Evolutionary conservation across 2,329 filamentous ascomycete genomes (phyloP).

Genomic region (Phialophora chinensis): DNA sequence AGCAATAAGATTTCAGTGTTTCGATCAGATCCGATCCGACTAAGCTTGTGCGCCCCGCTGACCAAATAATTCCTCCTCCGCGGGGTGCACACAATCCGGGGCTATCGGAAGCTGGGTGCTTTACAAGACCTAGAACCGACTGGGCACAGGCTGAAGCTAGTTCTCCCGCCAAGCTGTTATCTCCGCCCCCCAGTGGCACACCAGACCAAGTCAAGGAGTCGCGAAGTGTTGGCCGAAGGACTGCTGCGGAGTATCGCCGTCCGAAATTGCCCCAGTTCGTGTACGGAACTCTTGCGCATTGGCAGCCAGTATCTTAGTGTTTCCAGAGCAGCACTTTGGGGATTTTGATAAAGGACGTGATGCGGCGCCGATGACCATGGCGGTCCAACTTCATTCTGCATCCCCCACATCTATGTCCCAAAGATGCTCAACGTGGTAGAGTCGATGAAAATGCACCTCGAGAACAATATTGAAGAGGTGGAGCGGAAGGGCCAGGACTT

Average conservation of each 20-base stretch:
- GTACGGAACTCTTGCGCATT: neutral
- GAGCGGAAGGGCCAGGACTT: constrained; percentile 17
- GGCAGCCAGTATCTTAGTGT: neutral
- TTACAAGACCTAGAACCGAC: neutral
- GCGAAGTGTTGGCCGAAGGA: neutral
- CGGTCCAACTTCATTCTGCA: neutral
- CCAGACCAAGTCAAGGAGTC: neutral
- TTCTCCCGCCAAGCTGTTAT: constrained; percentile 12
- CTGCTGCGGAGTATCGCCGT: neutral
- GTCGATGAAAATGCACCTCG: constrained; percentile 8
- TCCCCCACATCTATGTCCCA: neutral
- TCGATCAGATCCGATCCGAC: neutral
- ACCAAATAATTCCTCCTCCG: neutral
- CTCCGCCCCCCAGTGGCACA: constrained; percentile 4
- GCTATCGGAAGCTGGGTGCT: neutral
- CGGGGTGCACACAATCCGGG: neutral
- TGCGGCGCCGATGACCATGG: neutral
- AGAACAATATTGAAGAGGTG: constrained; percentile 17
- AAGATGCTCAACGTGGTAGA: constrained; percentile 3
- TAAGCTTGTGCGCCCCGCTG: neutral
- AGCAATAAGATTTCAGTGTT: neutral
- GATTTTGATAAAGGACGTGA: neutral
- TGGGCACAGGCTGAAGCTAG: neutral
- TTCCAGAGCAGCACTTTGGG: neutral
- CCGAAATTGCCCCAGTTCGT: constrained; percentile 15